Base-by-base conservation (phyloP, 768 basidiomycete genomes). In the Termitomyces titanicus region DNA sequence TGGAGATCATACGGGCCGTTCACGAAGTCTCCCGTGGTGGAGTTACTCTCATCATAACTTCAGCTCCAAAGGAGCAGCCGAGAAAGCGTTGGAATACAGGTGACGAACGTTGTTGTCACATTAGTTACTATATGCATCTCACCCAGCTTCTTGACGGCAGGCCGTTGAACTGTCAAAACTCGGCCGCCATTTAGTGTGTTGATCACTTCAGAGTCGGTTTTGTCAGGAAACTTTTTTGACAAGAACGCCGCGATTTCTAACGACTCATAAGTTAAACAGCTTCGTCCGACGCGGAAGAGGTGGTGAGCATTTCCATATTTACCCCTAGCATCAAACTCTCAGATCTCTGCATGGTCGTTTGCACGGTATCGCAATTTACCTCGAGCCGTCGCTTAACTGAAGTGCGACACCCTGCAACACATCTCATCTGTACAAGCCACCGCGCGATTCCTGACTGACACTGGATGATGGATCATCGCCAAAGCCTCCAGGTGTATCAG, bases 211-310 rank as follows among this genome's bases (percentile, higher is more conserved):
- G 47, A 40, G 48, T 25, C n/a, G 50, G 39, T 42, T 33, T 42
- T 24, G 29, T 8, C 27, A 51, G 25, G 12, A 24, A 47, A 11
- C n/a, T n/a, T n/a, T n/a, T 9, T 43, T 25, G 42, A 42, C 42
- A 27, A 44, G 17, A 27, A 34, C 27, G 31, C 20, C 47, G 33
- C 34, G 15, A 24, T 24, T 47, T 2, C 34, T 10, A 35, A 24
- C 34, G 17, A 48, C 22, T 24, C 17, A 17, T 44, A 7, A 37
- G 11, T 13, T 17, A 10, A 48, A 13, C 22, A 2, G 29, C 51
- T 52, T 52, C 40, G 51, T 31, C 51, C 42, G 51, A 52, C n/a
- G 29, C 31, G 51, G 51, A n/a, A 18, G 37, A 52, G 42, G 27
- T 31, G 38, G 37, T 6, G 11, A 24, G 7, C 17, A 12, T 15